A percentile compares a stretch with the other conserved stretches of the same genome.
phyloP scores from a whole-genome alignment of 768 basidiomycete genomes.

The Pulveroboletus frians region DNA sequence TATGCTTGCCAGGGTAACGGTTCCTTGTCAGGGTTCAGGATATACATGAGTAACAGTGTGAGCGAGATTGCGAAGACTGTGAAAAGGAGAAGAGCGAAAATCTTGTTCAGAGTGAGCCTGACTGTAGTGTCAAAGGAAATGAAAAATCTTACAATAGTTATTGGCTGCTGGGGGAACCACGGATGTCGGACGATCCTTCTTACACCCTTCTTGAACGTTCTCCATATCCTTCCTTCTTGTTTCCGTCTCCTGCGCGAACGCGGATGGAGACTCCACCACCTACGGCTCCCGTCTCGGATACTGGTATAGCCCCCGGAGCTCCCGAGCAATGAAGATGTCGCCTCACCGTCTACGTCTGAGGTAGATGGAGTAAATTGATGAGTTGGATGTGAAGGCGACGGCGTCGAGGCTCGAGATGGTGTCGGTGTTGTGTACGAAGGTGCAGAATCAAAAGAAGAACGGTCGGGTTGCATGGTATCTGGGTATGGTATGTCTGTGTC shows the following conservation, averaged over 20 bases:
- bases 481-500: constrained; percentile 20
- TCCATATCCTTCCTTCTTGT: constrained; percentile 42
- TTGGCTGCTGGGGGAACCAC: constrained; percentile 72
- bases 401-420: constrained; percentile 60
- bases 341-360: constrained; percentile 62
- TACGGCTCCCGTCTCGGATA: constrained; percentile 42
- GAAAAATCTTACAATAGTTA: constrained; percentile 62
- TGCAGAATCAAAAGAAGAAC: constrained; percentile 26
- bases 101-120: constrained; percentile 37
- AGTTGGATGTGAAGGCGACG: constrained; percentile 50
- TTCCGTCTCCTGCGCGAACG: constrained; percentile 48
- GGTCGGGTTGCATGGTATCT: constrained; percentile 17
- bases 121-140: neutral
- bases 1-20: constrained; percentile 93
- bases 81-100: constrained; percentile 69
- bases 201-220: constrained; percentile 50
- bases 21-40: constrained; percentile 94
- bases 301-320: constrained; percentile 25
- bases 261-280: constrained; percentile 49
- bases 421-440: constrained; percentile 43
- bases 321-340: constrained; percentile 42
- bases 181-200: constrained; percentile 62
- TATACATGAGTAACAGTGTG: constrained; percentile 84
- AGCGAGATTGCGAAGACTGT: constrained; percentile 77
- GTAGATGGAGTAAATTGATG: constrained; percentile 47